Evolutionary conservation across 2,329 filamentous ascomycete genomes (phyloP), one percentile per base, ranked within the genome.

Genomic region (Xylaria sp.): DNA sequence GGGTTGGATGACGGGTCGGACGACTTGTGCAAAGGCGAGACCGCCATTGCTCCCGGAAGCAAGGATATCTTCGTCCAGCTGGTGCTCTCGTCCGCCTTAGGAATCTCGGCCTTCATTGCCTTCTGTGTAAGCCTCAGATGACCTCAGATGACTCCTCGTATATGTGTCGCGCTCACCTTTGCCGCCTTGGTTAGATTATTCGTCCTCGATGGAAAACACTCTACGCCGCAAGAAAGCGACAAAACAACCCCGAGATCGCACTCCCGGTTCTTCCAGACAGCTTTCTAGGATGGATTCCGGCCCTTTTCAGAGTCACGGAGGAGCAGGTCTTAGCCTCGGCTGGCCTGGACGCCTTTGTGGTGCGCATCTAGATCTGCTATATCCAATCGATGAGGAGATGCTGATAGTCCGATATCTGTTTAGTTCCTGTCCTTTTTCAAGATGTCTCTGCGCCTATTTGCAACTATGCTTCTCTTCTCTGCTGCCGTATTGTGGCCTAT

Each of bases 221-320:
- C 0, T 99, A 98, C 79, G 91, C 94, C 36, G 96, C 96, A 55
- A 89, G 96, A 66, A 96, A 94, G 81, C 90, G 90, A 75, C 90
- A 92, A 71, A 88, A 88, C 73, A 84, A 90, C 76, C 82, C 83
- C 45, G 78, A 81, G 34, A 81, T 84, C 68, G 81, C 85, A 34
- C 84, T 98, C 23, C 97, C 96, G 7, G 86, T 91, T 39, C 87
- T 99, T 10, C 93, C 95, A 20, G 89, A 94, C 77, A 91, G 88
- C 53, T 90, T 97, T 76, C 92, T 98, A 73, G 95, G 95, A 76
- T 99, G 96, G 96, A 96, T 99, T 55, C 90, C 94, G 1, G 89
- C 90, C 3, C 82, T 99, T 46, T 96, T 94, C 82, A 88, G 82
- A 72, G 92, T 99, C 69, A 93, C 90, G 1, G 94, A 98, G 72